Percentiles rank a stretch among this genome's conserved stretches.
phyloP scores from a whole-genome alignment of 768 basidiomycete species.

The Melanogaster broomeanus region DNA sequence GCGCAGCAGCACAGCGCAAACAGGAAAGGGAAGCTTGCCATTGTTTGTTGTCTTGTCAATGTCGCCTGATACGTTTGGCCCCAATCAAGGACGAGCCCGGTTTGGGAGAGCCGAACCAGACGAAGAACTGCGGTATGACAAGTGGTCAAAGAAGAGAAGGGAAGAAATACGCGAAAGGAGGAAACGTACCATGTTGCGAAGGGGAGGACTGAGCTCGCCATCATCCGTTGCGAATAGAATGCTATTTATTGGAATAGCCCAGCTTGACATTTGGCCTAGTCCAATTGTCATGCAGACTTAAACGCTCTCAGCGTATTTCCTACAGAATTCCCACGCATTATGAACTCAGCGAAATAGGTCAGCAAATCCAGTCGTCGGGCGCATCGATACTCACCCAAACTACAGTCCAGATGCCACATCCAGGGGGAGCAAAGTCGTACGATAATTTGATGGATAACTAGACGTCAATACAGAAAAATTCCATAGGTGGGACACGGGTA shows the following conservation, averaged over 20 bases:
- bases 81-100: constrained; percentile 87
- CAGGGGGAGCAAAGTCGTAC: constrained; percentile 81
- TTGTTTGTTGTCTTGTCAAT: constrained; percentile 71
- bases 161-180: neutral
- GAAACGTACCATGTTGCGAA: constrained; percentile 70
- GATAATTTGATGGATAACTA: constrained; percentile 80
- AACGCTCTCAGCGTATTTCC: constrained; percentile 9
- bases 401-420: constrained; percentile 84
- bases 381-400: constrained; percentile 53
- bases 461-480: neutral
- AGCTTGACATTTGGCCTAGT: constrained; percentile 68
- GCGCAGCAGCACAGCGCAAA: constrained; percentile 73
- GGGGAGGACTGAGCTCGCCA: constrained; percentile 86
- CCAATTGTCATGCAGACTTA: neutral
- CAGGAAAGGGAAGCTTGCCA: constrained; percentile 85
- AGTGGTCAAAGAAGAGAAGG: neutral
- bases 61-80: constrained; percentile 78
- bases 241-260: constrained; percentile 86
- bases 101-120: constrained; percentile 82
- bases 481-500: constrained; percentile 1
- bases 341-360: constrained; percentile 44
- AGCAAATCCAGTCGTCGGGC: constrained; percentile 2
- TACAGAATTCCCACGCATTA: constrained; percentile 89
- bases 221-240: constrained; percentile 84
- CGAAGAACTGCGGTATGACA: constrained; percentile 69